Base-by-base conservation (phyloP, 163 green algal species). In the Coccomyxa subellipsoidea region DNA sequence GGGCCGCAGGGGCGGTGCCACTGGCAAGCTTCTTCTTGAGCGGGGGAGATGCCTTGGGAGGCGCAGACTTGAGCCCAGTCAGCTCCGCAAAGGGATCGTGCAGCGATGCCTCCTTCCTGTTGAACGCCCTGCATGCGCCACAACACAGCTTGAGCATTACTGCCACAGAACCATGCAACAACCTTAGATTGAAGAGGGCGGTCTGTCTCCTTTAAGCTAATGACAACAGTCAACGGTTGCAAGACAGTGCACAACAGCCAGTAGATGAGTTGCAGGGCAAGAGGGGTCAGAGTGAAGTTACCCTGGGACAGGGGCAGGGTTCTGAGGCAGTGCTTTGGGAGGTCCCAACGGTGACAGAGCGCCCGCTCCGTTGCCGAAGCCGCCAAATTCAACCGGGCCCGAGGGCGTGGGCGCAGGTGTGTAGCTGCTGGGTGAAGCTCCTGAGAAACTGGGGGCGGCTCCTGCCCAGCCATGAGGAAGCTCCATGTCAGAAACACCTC, bases 41-140 rank as follows among this genome's bases (percentile, higher is more conserved):
- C 7, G 66, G 66, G 12, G 66, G 66, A 34, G 66, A 73, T 6
- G 66, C 66, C 66, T 73, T 73, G 7, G 66, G 29, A 35, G 66
- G 29, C n/a, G 21, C 29, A 34, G 12, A 10, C 32, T 38, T 53
- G 29, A 76, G 31, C 76, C 80, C 80, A 75, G 71, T 80, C 71
- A 84, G 66, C 4, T 78, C 80, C 37, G 80, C 80, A 47, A 84
- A 84, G 38, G 80, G 80, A 27, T 84, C 80, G 37, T 84, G 80
- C 38, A 84, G 31, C 54, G 47, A 59, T 27, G 71, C 71, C 31
- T 36, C 80, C 34, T 78, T 72, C 40, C 80, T 78, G 66, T 35
- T 34, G 66, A 35, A 73, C 66, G 27, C 21, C 29, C 66, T 73
- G 66, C 18, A 7, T 8, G 66, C 66, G 32, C n/a, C n/a, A 35